Evolutionary conservation across 495 filamentous ascomycete genomes (phyloP), one percentile per base, ranked within the genome.

Genomic region (Articulospora tetracladia): DNA sequence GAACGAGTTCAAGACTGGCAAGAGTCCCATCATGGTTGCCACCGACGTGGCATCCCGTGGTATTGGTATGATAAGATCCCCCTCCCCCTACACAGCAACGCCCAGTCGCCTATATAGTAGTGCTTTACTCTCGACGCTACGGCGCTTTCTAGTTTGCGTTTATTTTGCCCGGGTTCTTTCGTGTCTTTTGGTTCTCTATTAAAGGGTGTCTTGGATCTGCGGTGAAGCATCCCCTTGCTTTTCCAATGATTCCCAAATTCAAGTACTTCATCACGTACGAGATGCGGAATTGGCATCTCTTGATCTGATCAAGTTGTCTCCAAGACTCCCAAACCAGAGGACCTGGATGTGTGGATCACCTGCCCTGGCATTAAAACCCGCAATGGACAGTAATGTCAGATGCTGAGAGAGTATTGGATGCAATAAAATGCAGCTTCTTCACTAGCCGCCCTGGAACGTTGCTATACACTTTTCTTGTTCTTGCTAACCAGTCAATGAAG

Each of bases 21-120:
- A 89, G 74, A 91, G 89, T 69, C 92, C 93, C 47, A 90, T 98
- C 73, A 95, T 98, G 82, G 94, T 98, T 73, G 94, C 94, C 70
- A 98, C 94, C 53, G 94, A 98, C 78, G 94, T 98, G 67, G 94
- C 94, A 70, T 97, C 95, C 60, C 90, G 94, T 83, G 94, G 94
- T 85, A 98, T 98, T 81, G 94, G 94, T 98, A 97, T 96, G 94
- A 95, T 89, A 84, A 80, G 74, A 79, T 68, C 67, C 69, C 74
- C 76, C 75, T 64, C 62, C 70, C 70, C 71, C 75, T 74, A 70
- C 70, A 73, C 74, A 74, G 77, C 79, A 78, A 85, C 73, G 77
- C 83, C 86, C 78, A 82, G 86, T 84, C 86, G 82, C 78, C 76
- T 84, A 77, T 80, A 82, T 79, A 81, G 80, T 84, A 88, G 85